phyloP scores from a whole-genome alignment of 2,329 filamentous ascomycete genomes.

The Venturia asperata region DNA sequence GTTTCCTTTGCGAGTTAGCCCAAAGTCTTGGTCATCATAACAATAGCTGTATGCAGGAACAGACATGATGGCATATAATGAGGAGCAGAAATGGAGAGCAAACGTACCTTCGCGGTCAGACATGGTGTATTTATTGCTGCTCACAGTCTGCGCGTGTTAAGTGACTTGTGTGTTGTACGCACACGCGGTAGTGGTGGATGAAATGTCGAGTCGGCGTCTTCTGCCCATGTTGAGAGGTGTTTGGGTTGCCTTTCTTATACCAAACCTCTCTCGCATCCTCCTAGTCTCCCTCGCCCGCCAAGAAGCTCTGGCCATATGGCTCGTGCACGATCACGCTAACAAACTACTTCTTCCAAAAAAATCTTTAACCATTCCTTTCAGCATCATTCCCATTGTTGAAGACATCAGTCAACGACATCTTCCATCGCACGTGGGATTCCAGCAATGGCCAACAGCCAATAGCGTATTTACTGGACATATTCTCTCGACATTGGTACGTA shows the following conservation, averaged over 20 bases:
- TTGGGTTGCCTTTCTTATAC: constrained; percentile 4
- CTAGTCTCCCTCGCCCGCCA: not conserved
- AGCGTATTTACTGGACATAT: not conserved
- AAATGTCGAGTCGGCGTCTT: constrained; percentile 1
- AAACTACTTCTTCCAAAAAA: not conserved
- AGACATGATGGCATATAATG: not conserved
- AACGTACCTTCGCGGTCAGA: constrained; percentile 14
- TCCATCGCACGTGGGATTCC: not conserved
- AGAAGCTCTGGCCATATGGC: not conserved
- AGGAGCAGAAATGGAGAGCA: not conserved
- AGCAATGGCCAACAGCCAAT: not conserved
- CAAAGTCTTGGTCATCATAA: not conserved
- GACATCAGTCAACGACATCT: not conserved
- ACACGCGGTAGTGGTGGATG: not conserved
- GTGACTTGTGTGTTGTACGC: constrained; percentile 7
- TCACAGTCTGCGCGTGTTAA: not conserved
- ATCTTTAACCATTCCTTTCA: not conserved
- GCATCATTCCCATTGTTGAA: not conserved
- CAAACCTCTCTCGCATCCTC: not conserved
- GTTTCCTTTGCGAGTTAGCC: constrained; percentile 25
- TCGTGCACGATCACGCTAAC: not conserved
- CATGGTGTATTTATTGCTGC: constrained; percentile 5
- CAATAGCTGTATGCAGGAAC: not conserved
- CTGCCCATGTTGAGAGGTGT: not conserved
- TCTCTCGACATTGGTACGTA: not conserved